phyloP scores from a whole-genome alignment of 2,329 filamentous ascomycete species.

The Fusarium sp. region DNA sequence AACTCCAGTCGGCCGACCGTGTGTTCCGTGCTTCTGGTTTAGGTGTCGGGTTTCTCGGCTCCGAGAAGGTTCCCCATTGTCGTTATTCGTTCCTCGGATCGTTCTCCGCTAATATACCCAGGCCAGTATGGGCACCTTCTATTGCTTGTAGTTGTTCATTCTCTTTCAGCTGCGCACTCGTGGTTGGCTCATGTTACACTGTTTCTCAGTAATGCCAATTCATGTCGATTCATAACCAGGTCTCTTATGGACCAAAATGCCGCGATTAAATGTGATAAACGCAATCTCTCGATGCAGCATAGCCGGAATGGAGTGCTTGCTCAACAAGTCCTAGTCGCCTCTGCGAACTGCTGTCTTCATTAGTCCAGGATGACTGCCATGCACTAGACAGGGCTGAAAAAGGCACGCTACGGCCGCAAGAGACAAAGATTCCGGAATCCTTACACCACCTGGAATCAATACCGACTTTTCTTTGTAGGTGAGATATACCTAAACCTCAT shows the following conservation, averaged over 20 bases:
- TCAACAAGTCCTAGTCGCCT: neutral
- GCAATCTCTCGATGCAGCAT: slow-evolving; percentile 8
- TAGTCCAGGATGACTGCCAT: slow-evolving; percentile 1
- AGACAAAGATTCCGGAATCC: neutral
- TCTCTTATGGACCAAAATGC: neutral
- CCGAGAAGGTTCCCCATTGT: slow-evolving; percentile 19
- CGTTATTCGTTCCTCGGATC: slow-evolving; percentile 1
- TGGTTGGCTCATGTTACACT: neutral
- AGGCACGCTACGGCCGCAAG: neutral
- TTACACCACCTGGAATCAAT: neutral
- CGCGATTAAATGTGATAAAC: slow-evolving; percentile 1
- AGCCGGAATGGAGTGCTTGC: slow-evolving; percentile 17
- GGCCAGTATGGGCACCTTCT: neutral
- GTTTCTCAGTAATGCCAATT: neutral
- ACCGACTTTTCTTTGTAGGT: neutral
- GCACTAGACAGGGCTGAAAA: slow-evolving; percentile 38
- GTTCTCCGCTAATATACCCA: neutral
- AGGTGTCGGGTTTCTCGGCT: slow-evolving; percentile 35
- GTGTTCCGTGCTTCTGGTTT: slow-evolving; percentile 26
- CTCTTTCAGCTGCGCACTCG: neutral
- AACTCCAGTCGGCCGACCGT: slow-evolving; percentile 35
- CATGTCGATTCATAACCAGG: neutral
- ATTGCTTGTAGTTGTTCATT: neutral
- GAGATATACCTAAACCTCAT: too few relatives aligned
- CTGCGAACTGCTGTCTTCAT: slow-evolving; percentile 10